Evolutionary conservation across 1,284 basidiomycete species (phyloP), one percentile per base, ranked within the genome.

Genomic region (Tilletia caries): DNA sequence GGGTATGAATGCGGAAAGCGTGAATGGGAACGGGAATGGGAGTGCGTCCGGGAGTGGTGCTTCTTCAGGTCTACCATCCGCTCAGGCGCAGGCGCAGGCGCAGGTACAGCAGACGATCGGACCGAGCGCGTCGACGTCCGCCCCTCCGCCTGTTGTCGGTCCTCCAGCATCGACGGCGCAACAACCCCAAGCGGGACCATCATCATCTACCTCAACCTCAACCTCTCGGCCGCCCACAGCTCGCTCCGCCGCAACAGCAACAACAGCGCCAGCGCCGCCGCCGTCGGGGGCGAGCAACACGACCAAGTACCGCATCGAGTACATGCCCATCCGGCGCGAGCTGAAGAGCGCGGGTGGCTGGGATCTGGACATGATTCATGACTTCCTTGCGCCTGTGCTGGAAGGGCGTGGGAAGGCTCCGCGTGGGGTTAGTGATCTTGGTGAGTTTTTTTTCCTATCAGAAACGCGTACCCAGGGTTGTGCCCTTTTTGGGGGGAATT

Each of bases 281-380:
- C n/a, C n/a, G n/a, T n/a, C n/a, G n/a, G n/a, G n/a, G n/a, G 15
- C 37, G 37, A 15, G 37, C 15, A 6, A 6, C 37, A 73, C 71
- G 6, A 83, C 88, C 44, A 88, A 92, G 70, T 90, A 91, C 78
- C 92, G 91, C 84, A 91, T 98, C 76, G 92, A 94, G 85, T 98
- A 98, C 82, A 86, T 91, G 32, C 95, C 95, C 0, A 85, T 92
- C 20, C 88, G 88, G 12, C 89, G 91, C 32, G 90, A 91, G 69
- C 83, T 92, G 33, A 89, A 91, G n/a, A 90, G 89, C 0, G 86
- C 89, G 70, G 93, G 92, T 37, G 95, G 95, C 15, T 90, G 93
- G 79, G 92, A 97, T 82, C 81, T 94, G 25, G 87, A 89, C 66
- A 75, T 85, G n/a, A 84, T 93, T 68, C 89, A 92, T 75, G 86